Evolutionary conservation across 1,284 basidiomycete species (phyloP).

Genomic region (Cutaneotrichosporon sp.): DNA sequence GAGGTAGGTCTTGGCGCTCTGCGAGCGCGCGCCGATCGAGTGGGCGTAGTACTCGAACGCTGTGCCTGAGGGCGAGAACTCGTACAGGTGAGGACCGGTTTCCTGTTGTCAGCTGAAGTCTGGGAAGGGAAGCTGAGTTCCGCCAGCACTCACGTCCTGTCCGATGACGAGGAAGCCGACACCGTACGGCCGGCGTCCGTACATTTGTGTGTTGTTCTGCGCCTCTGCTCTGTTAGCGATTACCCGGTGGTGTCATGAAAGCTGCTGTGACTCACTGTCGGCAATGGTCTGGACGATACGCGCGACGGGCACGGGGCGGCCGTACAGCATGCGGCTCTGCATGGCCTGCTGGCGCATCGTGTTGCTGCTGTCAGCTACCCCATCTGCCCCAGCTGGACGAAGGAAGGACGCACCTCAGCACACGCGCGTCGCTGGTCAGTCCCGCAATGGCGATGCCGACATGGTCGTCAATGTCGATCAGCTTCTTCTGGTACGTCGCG

Average conservation of each 20-base stretch:
- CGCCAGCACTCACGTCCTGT: slow-evolving; percentile 62
- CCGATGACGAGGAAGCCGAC: slow-evolving; percentile 99
- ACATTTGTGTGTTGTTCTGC: slow-evolving; percentile 98
- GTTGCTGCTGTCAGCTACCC: slow-evolving; percentile 64
- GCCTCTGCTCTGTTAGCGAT: slow-evolving; percentile 65
- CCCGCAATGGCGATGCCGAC: slow-evolving; percentile 98
- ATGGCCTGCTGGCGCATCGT: slow-evolving; percentile 99
- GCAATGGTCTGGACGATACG: slow-evolving; percentile 91
- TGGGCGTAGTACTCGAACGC: slow-evolving; percentile 99
- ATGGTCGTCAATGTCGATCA: slow-evolving; percentile 99
- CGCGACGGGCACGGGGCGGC: slow-evolving; percentile 90
- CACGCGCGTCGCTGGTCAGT: slow-evolving; percentile 95
- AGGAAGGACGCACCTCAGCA: slow-evolving; percentile 68
- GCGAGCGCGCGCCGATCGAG: slow-evolving; percentile 95
- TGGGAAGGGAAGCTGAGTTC: background rate
- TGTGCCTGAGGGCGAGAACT: slow-evolving; percentile 96
- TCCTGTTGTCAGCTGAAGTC: slow-evolving; percentile 54
- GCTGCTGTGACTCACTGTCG: slow-evolving; percentile 65
- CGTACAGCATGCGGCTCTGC: slow-evolving; percentile 91
- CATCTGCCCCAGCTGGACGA: background rate
- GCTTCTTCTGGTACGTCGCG: slow-evolving; percentile 98
- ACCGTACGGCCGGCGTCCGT: slow-evolving; percentile 95
- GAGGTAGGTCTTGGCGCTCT: slow-evolving; percentile 97
- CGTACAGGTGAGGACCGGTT: slow-evolving; percentile 93
- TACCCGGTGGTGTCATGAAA: background rate